Percentiles rank a stretch among this genome's conserved stretches.
These are phyloP conservation scores for Boletus coccyginus DNA, from an alignment of 768 basidiomycete genomes.

Conservation along the genomic window DNA sequence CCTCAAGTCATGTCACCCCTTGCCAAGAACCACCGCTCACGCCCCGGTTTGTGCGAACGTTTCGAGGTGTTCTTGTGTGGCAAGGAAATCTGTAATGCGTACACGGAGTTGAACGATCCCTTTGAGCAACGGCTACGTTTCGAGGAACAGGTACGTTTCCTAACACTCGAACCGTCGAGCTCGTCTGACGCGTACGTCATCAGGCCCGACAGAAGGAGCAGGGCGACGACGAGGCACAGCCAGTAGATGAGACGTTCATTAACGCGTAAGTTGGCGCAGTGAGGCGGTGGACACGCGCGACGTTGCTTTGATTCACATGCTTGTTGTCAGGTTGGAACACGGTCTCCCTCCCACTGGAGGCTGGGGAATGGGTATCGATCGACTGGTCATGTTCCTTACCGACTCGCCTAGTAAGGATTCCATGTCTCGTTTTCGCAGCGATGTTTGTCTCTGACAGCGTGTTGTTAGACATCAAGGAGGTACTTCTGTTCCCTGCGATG, in stretches of 20 bases:
- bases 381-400: constrained; percentile 97
- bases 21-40: constrained; percentile 97
- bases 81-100: constrained; percentile 98
- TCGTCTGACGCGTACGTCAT: not conserved
- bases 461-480: constrained; percentile 87
- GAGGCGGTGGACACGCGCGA: not conserved
- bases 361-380: constrained; percentile 95
- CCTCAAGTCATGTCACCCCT: constrained; percentile 99
- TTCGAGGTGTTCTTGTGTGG: constrained; percentile 99
- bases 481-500: constrained; percentile 96
- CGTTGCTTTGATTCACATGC: not conserved
- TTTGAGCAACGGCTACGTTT: constrained; percentile 95
- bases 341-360: constrained; percentile 97
- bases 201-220: constrained; percentile 89
- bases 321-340: constrained; percentile 74
- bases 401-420: constrained; percentile 78
- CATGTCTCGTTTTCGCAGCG: not conserved
- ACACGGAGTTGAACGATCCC: constrained; percentile 99
- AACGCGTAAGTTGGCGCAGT: constrained; percentile 66
- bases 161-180: too few relatives aligned
- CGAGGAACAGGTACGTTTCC: constrained; percentile 73
- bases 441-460: not conserved
- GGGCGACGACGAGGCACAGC: constrained; percentile 98
- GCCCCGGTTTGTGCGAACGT: constrained; percentile 95
- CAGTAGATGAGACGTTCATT: constrained; percentile 92